phyloP scores from a whole-genome alignment of 345 rosid genomes.

The Linum trigynum region DNA sequence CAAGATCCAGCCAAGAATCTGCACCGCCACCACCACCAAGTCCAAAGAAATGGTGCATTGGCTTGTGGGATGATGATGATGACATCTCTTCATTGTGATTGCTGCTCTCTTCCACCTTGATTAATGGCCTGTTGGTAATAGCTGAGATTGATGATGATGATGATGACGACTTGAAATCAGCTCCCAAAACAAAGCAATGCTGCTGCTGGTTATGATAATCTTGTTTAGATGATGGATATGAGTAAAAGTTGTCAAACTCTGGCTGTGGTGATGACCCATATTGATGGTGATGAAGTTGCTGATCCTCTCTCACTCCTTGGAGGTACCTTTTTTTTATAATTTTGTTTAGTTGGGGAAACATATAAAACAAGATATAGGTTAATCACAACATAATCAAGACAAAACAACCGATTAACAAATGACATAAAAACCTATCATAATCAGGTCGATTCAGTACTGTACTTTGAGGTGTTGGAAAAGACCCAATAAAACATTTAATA shows the following conservation, averaged over 20 bases:
- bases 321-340: background rate
- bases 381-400: background rate
- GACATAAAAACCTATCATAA: no score
- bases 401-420: background rate
- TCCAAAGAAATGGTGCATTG: constrained; percentile 5
- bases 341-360: no score
- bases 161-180: constrained; percentile 3
- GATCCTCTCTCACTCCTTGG: background rate
- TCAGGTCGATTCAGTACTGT: no score
- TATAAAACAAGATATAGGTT: no score
- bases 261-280: background rate
- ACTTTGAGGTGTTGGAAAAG: no score
- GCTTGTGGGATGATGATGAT: background rate
- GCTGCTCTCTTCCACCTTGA: constrained; percentile 5
- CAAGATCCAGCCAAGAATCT: constrained; percentile 7
- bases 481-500: no score
- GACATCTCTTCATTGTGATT: background rate
- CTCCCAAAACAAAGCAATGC: constrained; percentile 25
- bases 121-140: constrained; percentile 6
- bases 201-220: constrained; percentile 13
- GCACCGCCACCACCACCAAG: background rate
- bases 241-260: constrained; percentile 4
- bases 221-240: background rate
- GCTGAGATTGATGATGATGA: constrained; percentile 7
- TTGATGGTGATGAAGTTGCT: background rate